Evolutionary conservation across 306 rosid species (phyloP).

Genomic region (Begonia peltatifolia): DNA sequence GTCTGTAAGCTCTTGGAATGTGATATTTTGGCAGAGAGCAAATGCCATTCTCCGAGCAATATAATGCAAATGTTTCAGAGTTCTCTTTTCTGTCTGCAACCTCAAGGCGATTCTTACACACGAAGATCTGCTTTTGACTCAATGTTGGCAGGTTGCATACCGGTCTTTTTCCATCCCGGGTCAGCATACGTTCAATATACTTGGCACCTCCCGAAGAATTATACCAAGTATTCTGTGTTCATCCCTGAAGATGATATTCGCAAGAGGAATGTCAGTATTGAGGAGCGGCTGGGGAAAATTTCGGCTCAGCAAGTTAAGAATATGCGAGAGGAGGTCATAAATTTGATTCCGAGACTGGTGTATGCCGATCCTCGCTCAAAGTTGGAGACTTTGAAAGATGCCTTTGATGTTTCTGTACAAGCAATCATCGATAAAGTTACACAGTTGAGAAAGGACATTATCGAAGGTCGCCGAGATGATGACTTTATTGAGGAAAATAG

Average conservation of each 20-base stretch:
- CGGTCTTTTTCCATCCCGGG: conserved; percentile 97
- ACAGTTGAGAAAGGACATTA: conserved; percentile 56
- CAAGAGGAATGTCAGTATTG: conserved; percentile 56
- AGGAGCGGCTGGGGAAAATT: conserved; percentile 64
- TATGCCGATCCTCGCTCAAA: conserved; percentile 93
- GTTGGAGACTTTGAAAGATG: conserved; percentile 69
- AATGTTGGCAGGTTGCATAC: conserved; percentile 93
- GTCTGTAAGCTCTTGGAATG: conserved; percentile 78
- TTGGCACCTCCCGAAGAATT: conserved; percentile 96
- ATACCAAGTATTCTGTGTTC: conserved; percentile 74
- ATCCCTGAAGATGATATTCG: conserved; percentile 87
- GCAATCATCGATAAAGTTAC: conserved; percentile 76
- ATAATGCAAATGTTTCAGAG: conserved; percentile 97
- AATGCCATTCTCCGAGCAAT: conserved; percentile 92
- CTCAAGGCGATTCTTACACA: conserved; percentile 95
- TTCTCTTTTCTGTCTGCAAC: conserved; percentile 92
- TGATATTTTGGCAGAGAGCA: conserved; percentile 79
- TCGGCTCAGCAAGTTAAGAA: conserved; percentile 52
- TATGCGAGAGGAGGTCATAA: conserved; percentile 88
- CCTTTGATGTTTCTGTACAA: conserved; percentile 89
- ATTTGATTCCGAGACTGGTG: conserved; percentile 71
- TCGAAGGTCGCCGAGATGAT: conserved; percentile 43
- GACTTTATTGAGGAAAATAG: conserved; percentile 88
- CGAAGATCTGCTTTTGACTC: conserved; percentile 95
- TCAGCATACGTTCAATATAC: conserved; percentile 92